phyloP scores from a whole-genome alignment of 345 rosid genomes.

The Citropsis articulata region DNA sequence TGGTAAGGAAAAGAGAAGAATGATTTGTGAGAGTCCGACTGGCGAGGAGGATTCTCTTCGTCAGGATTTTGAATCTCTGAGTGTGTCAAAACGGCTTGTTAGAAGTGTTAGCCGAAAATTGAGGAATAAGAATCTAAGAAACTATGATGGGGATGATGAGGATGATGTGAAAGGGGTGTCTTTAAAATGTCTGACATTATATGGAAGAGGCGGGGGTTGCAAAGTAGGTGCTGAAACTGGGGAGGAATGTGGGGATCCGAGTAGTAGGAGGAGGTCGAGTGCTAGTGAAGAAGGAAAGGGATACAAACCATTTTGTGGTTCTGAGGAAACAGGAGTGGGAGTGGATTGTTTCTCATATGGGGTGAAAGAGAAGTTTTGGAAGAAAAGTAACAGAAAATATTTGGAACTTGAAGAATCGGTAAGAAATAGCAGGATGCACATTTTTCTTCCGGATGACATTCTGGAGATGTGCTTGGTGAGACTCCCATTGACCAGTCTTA shows the following conservation, averaged over 20 bases:
- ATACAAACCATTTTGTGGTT: conserved; percentile 57
- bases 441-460: conserved; percentile 83
- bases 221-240: conserved; percentile 88
- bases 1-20: conserved; percentile 19
- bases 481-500: conserved; percentile 73
- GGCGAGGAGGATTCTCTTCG: conserved; percentile 51
- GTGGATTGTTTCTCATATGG: conserved; percentile 91
- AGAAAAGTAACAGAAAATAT: conserved; percentile 54
- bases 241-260: conserved; percentile 75
- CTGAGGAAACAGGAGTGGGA: conserved; percentile 62
- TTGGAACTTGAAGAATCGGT: conserved; percentile 40
- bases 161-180: conserved; percentile 53
- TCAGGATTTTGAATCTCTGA: conserved; percentile 65
- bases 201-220: conserved; percentile 87
- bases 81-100: conserved; percentile 69
- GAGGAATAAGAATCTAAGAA: conserved; percentile 52
- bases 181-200: conserved; percentile 61
- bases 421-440: conserved; percentile 49
- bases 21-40: conserved; percentile 44
- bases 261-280: conserved; percentile 73
- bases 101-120: conserved; percentile 75
- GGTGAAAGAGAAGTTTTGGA: conserved; percentile 80
- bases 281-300: conserved; percentile 76
- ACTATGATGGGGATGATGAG: conserved; percentile 50
- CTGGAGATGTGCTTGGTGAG: conserved; percentile 90